phyloP scores from a whole-genome alignment of 352 stramenopile genomes.

The Peronosclerospora sorghi region DNA sequence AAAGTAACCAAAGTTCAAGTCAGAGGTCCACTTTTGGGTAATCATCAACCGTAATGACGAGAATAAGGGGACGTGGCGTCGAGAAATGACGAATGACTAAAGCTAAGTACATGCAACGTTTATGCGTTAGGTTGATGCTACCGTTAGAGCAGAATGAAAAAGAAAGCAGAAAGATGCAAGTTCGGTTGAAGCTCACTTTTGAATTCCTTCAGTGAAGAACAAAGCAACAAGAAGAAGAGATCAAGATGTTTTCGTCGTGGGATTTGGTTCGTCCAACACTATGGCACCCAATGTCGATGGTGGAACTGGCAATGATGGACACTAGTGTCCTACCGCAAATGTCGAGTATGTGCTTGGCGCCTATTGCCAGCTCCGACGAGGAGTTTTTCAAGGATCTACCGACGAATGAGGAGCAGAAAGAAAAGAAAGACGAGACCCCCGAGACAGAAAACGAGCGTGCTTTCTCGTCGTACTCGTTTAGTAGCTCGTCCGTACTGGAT shows the following conservation, averaged over 20 bases:
- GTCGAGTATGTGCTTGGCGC: slow-evolving; percentile 23
- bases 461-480: slow-evolving; percentile 76
- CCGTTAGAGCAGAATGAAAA: neutral
- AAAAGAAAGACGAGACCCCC: slow-evolving; percentile 15
- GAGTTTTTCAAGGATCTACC: slow-evolving; percentile 80
- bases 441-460: slow-evolving; percentile 26
- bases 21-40: no score
- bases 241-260: slow-evolving; percentile 53
- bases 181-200: slow-evolving; percentile 6
- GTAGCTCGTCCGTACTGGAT: slow-evolving; percentile 59
- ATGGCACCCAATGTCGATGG: slow-evolving; percentile 71
- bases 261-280: slow-evolving; percentile 62
- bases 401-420: slow-evolving; percentile 17
- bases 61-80: no score
- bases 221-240: slow-evolving; percentile 8
- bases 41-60: no score
- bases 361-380: slow-evolving; percentile 35
- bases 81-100: no score
- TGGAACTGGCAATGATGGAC: slow-evolving; percentile 82
- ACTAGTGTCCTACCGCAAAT: slow-evolving; percentile 36
- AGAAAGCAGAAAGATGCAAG: neutral
- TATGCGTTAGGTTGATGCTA: no score
- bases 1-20: no score
- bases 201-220: slow-evolving; percentile 12
- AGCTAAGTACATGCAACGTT: neutral